Percentiles rank a stretch among this genome's conserved stretches.
Evolutionary conservation across 352 stramenopile species (phyloP).

Genomic region (Peronosclerospora sorghi): DNA sequence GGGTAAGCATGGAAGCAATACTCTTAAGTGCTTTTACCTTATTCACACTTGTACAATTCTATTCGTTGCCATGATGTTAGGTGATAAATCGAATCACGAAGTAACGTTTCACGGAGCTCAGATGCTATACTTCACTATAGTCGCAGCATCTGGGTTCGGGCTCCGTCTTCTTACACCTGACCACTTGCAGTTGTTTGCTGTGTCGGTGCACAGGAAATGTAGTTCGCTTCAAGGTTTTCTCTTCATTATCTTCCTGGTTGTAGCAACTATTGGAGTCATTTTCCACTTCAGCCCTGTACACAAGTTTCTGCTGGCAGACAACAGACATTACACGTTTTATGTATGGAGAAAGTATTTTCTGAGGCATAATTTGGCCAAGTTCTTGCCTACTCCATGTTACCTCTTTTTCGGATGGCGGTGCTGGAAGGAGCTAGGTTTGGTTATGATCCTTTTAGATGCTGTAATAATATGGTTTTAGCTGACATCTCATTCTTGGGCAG

Average conservation of each 20-base stretch:
- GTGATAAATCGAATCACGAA: slow-evolving; percentile 80
- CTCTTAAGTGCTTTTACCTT: background rate
- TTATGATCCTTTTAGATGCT: background rate
- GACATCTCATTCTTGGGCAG: slow-evolving; percentile 15
- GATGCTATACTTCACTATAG: slow-evolving; percentile 69
- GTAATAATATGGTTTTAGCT: background rate
- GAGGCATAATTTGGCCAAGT: slow-evolving; percentile 59
- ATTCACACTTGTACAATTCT: background rate
- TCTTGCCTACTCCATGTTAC: slow-evolving; percentile 46
- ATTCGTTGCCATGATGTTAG: slow-evolving; percentile 15
- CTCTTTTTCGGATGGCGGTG: slow-evolving; percentile 51
- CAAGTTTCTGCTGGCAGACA: slow-evolving; percentile 87
- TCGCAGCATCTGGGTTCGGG: slow-evolving; percentile 49
- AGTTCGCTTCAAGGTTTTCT: slow-evolving; percentile 22
- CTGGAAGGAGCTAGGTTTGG: slow-evolving; percentile 56
- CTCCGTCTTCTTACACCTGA: slow-evolving; percentile 27
- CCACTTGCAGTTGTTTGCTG: slow-evolving; percentile 25
- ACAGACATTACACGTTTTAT: slow-evolving; percentile 90
- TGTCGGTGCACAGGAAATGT: slow-evolving; percentile 22
- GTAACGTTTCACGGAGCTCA: slow-evolving; percentile 60
- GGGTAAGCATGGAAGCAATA: slow-evolving; percentile 21
- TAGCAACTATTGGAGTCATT: slow-evolving; percentile 28
- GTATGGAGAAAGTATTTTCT: slow-evolving; percentile 84
- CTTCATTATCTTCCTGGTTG: slow-evolving; percentile 16
- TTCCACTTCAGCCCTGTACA: slow-evolving; percentile 69